Percentiles rank a stretch among this genome's conserved stretches.
phyloP scores from a whole-genome alignment of 352 stramenopile species.

The Pythium myriotylum region DNA sequence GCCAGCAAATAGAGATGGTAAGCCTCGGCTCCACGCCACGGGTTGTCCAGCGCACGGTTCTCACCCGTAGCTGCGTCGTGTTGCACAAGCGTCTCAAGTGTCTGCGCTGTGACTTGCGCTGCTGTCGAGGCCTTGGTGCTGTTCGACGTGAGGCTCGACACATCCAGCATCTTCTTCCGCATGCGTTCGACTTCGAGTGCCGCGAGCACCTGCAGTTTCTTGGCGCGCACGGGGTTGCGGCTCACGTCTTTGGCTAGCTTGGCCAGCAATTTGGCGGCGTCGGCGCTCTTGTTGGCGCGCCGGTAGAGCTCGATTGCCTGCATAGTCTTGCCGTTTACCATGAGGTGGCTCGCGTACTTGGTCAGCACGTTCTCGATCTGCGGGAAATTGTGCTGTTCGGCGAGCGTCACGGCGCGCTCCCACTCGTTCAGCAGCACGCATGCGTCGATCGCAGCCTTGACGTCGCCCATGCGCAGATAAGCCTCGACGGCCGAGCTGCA shows the following conservation, averaged over 20 bases:
- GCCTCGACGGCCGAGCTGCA: slow-evolving; percentile 82
- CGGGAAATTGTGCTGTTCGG: slow-evolving; percentile 91
- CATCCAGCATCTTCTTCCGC: slow-evolving; percentile 89
- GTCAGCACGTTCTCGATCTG: slow-evolving; percentile 94
- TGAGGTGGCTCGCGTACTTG: slow-evolving; percentile 88
- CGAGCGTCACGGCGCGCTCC: slow-evolving; percentile 88
- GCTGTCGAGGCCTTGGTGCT: slow-evolving; percentile 68
- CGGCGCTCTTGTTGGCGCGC: slow-evolving; percentile 90
- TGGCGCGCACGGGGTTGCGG: slow-evolving; percentile 86
- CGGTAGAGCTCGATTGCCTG: slow-evolving; percentile 93
- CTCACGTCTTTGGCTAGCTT: slow-evolving; percentile 85
- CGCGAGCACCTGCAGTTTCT: slow-evolving; percentile 94
- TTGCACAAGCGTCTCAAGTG: slow-evolving; percentile 91
- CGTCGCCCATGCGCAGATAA: slow-evolving; percentile 88
- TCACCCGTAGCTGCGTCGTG: slow-evolving; percentile 83
- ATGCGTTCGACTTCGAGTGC: slow-evolving; percentile 94
- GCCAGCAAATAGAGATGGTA: slow-evolving; percentile 94
- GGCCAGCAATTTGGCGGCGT: slow-evolving; percentile 90
- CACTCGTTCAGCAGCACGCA: slow-evolving; percentile 94
- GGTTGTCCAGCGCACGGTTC: slow-evolving; percentile 88
- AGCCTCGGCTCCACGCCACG: slow-evolving; percentile 92
- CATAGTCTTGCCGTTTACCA: slow-evolving; percentile 85
- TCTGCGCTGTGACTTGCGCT: slow-evolving; percentile 87
- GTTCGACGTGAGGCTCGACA: slow-evolving; percentile 45
- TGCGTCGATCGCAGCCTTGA: slow-evolving; percentile 92